Evolutionary conservation across 169 alveolate genomes (phyloP).

Genomic region (Plasmodium inui): DNA sequence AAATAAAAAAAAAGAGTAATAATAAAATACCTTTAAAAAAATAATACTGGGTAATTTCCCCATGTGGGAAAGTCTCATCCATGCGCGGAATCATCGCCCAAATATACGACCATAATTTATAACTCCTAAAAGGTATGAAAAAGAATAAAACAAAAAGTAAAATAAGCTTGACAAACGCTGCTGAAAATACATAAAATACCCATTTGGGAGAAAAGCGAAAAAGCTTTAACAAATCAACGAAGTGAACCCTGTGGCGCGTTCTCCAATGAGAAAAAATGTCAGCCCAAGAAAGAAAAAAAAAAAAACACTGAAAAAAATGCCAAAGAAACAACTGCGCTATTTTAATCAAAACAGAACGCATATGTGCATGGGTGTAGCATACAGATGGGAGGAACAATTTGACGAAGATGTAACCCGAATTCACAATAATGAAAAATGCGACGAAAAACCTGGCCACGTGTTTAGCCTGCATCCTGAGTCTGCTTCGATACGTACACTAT

Average conservation of each 20-base stretch:
- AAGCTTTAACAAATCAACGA: neutral
- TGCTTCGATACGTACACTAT: slow-evolving; percentile 1
- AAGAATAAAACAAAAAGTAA: neutral
- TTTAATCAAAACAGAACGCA: neutral
- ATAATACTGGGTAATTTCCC: neutral
- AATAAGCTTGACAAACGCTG: neutral
- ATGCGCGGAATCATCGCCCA: neutral
- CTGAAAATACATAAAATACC: neutral
- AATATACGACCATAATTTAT: neutral
- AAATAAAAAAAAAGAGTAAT: neutral
- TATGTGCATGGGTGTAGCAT: neutral
- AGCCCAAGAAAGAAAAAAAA: neutral
- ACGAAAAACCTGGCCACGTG: neutral
- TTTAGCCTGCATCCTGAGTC: neutral
- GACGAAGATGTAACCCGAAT: neutral
- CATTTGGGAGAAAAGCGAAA: neutral
- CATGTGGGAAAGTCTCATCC: neutral
- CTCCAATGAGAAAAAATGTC: neutral
- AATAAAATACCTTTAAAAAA: neutral
- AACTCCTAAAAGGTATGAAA: neutral
- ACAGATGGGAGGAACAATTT: slow-evolving; percentile 11
- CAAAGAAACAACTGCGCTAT: neutral
- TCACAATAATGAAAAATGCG: slow-evolving; percentile 56
- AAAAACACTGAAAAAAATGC: neutral
- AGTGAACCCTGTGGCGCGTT: neutral